Evolutionary conservation across 495 filamentous ascomycete species (phyloP).

Genomic region (Paragyromitra xinjiangensis): DNA sequence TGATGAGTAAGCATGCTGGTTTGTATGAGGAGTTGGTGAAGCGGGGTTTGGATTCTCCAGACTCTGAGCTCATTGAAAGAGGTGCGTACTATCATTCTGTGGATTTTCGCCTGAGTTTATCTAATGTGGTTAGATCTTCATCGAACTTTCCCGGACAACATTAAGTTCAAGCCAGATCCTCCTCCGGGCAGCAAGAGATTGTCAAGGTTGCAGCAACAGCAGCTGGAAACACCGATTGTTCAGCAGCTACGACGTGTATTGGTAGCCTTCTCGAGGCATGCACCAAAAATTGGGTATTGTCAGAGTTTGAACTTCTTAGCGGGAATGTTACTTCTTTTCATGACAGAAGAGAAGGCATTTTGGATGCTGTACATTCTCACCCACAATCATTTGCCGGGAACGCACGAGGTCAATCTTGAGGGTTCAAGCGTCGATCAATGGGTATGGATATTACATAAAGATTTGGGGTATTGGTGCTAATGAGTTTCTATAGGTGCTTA

Average conservation of each 20-base stretch:
- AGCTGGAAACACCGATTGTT: slow-evolving; percentile 78
- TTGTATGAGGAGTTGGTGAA: slow-evolving; percentile 75
- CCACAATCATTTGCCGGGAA: slow-evolving; percentile 84
- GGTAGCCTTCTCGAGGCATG: slow-evolving; percentile 87
- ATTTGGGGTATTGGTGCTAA: background rate
- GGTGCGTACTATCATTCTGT: slow-evolving; percentile 34
- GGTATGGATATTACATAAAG: slow-evolving; percentile 55
- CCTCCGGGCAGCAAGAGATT: slow-evolving; percentile 48
- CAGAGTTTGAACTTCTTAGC: slow-evolving; percentile 97
- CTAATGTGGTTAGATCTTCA: slow-evolving; percentile 72
- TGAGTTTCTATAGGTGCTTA: slow-evolving; percentile 66
- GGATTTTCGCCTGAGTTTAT: background rate
- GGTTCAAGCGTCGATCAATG: slow-evolving; percentile 94
- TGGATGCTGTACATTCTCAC: slow-evolving; percentile 96
- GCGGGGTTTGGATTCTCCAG: slow-evolving; percentile 69
- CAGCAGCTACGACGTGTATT: slow-evolving; percentile 83
- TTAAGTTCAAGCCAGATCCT: slow-evolving; percentile 84
- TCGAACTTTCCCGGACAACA: slow-evolving; percentile 94
- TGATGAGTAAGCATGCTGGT: slow-evolving; percentile 75
- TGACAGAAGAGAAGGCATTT: slow-evolving; percentile 90
- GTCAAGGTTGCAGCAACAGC: slow-evolving; percentile 54
- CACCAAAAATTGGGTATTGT: slow-evolving; percentile 90
- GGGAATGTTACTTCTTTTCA: slow-evolving; percentile 92
- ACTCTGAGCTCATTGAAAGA: slow-evolving; percentile 91
- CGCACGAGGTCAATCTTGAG: slow-evolving; percentile 90